Base-by-base conservation (phyloP, 352 stramenopile species). In the Phytophthora crassamura region DNA sequence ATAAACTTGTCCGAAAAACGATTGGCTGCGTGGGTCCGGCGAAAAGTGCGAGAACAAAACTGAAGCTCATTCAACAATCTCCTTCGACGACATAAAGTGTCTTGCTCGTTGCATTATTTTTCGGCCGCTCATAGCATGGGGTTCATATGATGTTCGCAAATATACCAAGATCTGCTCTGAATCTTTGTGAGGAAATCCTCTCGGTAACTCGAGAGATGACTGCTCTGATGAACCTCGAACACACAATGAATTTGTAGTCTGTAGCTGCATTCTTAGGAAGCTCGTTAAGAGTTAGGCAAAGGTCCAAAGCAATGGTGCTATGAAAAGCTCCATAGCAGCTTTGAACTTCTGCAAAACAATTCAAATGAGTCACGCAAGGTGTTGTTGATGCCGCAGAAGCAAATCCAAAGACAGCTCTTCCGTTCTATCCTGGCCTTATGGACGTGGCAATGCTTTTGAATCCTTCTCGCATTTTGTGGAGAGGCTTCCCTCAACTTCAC, bases 91-190 rank as follows among this genome's bases (percentile, higher is more conserved):
- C 46, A 16, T 12, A 4, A 53, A 58, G n/a, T 33, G 38, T 16
- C 41, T 46, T 40, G 4, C 25, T 33, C n/a, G 15, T 6, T 47
- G 11, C 38, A 35, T 47, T 56, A 33, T 18, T 34, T 45, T 50
- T 56, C 4, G 57, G 38, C 30, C 45, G 7, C n/a, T 2, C 7
- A 38, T 20, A 15, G 8, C 28, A 14, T 34, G 35, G 33, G 56
- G 51, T 62, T 90, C 82, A 76, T 42, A 63, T 77, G 82, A 90
- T 90, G 82, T 77, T 84, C 52, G 70, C 78, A 79, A 81, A 84
- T 73, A 89, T 90, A 90, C 82, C 82, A 90, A 90, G 82, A 90
- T 90, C 82, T 90, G 82, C 82, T 90, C 82, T 89, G 82, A 90
- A 82, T 82, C 54, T 74, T 79, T 59, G 74, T 90, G 82, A 89